Evolutionary conservation across 257 asterid species (phyloP), one percentile per base, ranked within the genome.

Genomic region (Cinchona pubescens): DNA sequence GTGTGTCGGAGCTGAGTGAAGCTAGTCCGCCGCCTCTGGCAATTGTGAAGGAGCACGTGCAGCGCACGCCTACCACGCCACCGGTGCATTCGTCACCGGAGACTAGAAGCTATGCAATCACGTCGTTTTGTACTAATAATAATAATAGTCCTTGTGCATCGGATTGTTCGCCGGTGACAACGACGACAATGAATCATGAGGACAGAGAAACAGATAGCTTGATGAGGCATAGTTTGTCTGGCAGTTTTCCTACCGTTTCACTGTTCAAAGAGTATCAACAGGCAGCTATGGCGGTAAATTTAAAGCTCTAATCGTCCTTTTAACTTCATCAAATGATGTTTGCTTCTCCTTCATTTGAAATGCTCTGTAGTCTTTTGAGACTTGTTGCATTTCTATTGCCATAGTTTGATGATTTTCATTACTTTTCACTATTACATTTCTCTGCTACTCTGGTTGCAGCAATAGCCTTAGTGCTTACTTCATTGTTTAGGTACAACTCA

Each of bases 201-300:
- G 87, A 82, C 65, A 40, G 77, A 67, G 90, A 78, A 66, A 59
- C 78, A 56, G 89, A 82, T 25, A 79, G 73, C 21, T 7, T 68
- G 76, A 55, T 62, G 78, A 83, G 86, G 75, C 98, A 94, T 85
- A 83, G 98, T 80, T 88, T 94, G 93, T 82, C 92, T 7, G 95
- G 97, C 66, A 90, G 74, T 72, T 90, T 94, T 86, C 97, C 97
- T 37, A 79, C 91, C 21, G 97, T 94, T 80, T 81, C 97, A 11
- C 87, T 94, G 79, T 94, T 94, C 85, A 94, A 94, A 90, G 97
- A 94, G 75, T 94, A 90, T 76, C 97, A 94, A 75, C 83, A 89
- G 81, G 97, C 98, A 64, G 98, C 98, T 60, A 92, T 94, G 97
- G 95, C 93, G 93, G 98, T 94, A 83, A 76, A 83, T 73, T 67